Percentiles rank a stretch among this genome's conserved stretches.
Conservation (phyloP, 192 early-diverging fungal genomes). For the Coemansia sp. region DNA sequence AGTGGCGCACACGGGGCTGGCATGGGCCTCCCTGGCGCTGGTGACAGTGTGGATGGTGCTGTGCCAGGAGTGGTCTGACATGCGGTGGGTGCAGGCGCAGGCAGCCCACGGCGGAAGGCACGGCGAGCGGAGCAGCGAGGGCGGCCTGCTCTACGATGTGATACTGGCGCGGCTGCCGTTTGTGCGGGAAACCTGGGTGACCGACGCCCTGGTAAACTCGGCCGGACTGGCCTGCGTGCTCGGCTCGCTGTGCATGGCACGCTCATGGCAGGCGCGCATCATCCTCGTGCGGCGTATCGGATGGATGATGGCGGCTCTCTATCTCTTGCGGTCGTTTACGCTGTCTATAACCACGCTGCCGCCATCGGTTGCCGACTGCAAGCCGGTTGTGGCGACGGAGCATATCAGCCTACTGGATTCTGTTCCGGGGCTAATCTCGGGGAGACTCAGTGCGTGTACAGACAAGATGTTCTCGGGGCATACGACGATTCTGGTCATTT, state of each 20-base stretch:
- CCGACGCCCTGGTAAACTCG: constrained; percentile 24
- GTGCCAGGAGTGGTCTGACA: constrained; percentile 50
- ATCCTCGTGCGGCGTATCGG: constrained; percentile 52
- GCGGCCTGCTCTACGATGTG: constrained; percentile 19
- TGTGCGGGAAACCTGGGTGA: constrained; percentile 12
- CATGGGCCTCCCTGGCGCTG: constrained; percentile 10
- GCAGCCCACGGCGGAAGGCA: neutral
- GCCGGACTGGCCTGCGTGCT: constrained; percentile 11
- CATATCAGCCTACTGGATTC: constrained; percentile 7
- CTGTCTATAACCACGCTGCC: constrained; percentile 61
- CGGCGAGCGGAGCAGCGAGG: neutral
- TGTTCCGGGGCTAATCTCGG: constrained; percentile 31
- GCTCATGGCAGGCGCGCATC: constrained; percentile 40
- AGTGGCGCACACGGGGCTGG: constrained; percentile 2
- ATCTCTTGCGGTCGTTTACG: constrained; percentile 56
- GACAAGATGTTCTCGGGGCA: constrained; percentile 65
- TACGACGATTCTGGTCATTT: constrained; percentile 52
- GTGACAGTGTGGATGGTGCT: constrained; percentile 39
- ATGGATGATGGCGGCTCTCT: constrained; percentile 56
- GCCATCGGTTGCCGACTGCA: constrained; percentile 28
- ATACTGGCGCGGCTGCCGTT: constrained; percentile 20
- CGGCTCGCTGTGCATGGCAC: constrained; percentile 23
- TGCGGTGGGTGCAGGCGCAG: constrained; percentile 27
- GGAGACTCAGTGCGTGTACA: constrained; percentile 52
- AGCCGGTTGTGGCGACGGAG: constrained; percentile 11